Conservation (phyloP, 345 rosid species). For the Pugionium dolabratum region DNA sequence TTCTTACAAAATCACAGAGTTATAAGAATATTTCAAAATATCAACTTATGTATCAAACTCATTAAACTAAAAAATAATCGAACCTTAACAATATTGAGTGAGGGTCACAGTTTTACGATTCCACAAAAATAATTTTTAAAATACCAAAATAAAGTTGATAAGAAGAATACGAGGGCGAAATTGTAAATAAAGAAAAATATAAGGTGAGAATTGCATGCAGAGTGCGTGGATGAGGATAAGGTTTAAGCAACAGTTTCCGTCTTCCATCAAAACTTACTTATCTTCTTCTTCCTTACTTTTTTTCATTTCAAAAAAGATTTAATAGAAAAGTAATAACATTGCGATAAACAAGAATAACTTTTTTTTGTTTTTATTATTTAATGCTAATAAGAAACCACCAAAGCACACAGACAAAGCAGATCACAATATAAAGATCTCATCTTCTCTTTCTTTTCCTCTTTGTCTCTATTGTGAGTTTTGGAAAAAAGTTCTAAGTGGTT, state of each 20-base stretch:
- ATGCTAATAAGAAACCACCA: constrained; percentile 10
- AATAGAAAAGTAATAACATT: constrained; percentile 15
- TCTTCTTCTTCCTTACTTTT: constrained; percentile 4
- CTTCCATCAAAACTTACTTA: constrained; percentile 25
- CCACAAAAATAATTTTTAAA: too few species aligned
- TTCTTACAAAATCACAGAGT: too few species aligned
- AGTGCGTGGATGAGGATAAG: constrained; percentile 41
- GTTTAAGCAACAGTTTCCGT: constrained; percentile 30
- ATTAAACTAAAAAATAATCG: too few species aligned
- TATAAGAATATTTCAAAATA: too few species aligned
- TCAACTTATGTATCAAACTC: too few species aligned
- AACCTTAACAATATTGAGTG: not conserved
- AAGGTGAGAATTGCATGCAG: constrained; percentile 28
- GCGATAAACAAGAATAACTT: constrained; percentile 19
- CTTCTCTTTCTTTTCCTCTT: constrained; percentile 26
- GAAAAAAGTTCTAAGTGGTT: constrained; percentile 1
- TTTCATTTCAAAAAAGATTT: not conserved
- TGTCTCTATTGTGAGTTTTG: constrained; percentile 1
- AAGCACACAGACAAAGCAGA: constrained; percentile 21
- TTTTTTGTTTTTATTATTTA: constrained; percentile 20
- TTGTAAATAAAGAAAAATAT: constrained; percentile 14
- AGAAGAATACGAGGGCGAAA: not conserved
- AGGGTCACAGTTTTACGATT: not conserved
- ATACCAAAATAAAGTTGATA: not conserved
- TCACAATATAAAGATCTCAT: constrained; percentile 34